phyloP scores from a whole-genome alignment of 1,139 yeast genomes.

The Eremothecium coryli region DNA sequence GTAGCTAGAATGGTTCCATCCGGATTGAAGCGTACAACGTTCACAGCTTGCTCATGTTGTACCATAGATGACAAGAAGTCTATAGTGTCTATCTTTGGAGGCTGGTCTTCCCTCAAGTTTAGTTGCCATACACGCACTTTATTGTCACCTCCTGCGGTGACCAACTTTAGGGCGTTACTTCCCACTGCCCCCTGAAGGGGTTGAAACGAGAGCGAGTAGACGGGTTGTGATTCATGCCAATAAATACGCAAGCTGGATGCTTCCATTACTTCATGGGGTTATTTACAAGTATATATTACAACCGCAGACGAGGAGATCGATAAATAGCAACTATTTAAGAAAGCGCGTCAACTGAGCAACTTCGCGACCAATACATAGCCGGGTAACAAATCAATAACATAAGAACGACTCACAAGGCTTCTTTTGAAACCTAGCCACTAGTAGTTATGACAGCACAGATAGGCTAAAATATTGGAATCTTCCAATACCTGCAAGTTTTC shows the following conservation, averaged over 20 bases:
- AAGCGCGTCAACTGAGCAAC: too few species aligned
- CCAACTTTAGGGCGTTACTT: constrained; percentile 38
- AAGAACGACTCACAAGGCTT: too few species aligned
- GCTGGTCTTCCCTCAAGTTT: constrained; percentile 27
- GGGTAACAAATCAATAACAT: too few species aligned
- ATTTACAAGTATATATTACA: too few species aligned
- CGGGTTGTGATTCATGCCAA: constrained; percentile 52
- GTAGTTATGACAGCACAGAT: too few species aligned
- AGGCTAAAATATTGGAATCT: too few species aligned
- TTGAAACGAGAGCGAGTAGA: constrained; percentile 76
- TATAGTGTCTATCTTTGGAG: constrained; percentile 34
- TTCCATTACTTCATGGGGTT: constrained; percentile 20
- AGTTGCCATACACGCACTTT: constrained; percentile 56
- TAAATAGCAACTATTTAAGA: too few species aligned
- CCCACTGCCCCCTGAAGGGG: constrained; percentile 31
- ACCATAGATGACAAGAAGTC: constrained; percentile 67
- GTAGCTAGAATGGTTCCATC: constrained; percentile 63
- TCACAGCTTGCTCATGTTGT: constrained; percentile 92
- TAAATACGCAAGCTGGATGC: constrained; percentile 31
- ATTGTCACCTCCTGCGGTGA: constrained; percentile 93
- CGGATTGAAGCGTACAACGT: constrained; percentile 71
- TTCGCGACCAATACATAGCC: too few species aligned
- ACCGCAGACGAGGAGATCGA: too few species aligned
- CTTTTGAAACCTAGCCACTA: too few species aligned
- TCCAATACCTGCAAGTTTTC: too few species aligned